Base-by-base conservation (phyloP, 768 basidiomycete species). In the Mycena sanguinolenta region DNA sequence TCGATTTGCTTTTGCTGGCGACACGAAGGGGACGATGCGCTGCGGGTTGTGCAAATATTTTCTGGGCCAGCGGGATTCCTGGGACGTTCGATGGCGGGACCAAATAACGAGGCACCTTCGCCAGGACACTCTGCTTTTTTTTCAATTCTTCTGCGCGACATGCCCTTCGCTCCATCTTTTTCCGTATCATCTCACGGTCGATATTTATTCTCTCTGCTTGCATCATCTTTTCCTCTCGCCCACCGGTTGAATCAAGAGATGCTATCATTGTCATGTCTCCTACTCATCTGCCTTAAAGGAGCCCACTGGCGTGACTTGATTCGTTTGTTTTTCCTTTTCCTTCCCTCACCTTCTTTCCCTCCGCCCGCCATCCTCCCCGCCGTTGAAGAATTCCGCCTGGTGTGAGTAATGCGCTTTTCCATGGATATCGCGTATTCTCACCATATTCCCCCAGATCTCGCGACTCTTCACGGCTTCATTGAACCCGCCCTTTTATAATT, bases 401-500 rank as follows among this genome's bases (percentile, higher is more conserved):
- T 69, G 72, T 73, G 62, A 62, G 69, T 70, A 4, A 5, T 9
- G 14, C 34, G 9, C 17, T 55, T 21, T 13, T 36, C 2, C n/a
- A n/a, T 30, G 21, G n/a, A 12, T 21, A 38, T 63, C 39, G 23
- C 39, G 2, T 3, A 8, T 28, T 49, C 62, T 73, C 61, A 62
- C 39, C 30, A n/a, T n/a, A 23, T 38, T 6, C 30, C 32, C 46
- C 42, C 42, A 70, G 69, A 73, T 34, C 72, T 73, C 72, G 72
- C 72, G 72, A 73, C 72, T 64, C 65, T 70, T 70, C 72, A 63
- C 65, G 68, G 69, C 68, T 64, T 73, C 72, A 67, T 69, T 70
- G 70, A 70, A 73, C 65, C 72, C 72, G 72, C 68, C 68, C 55
- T 73, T 60, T 65, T 58, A 13, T 58, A 13, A 67, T 67, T 65